Evolutionary conservation across 805 yeast genomes (phyloP).

Genomic region (Pichia scutulata): DNA sequence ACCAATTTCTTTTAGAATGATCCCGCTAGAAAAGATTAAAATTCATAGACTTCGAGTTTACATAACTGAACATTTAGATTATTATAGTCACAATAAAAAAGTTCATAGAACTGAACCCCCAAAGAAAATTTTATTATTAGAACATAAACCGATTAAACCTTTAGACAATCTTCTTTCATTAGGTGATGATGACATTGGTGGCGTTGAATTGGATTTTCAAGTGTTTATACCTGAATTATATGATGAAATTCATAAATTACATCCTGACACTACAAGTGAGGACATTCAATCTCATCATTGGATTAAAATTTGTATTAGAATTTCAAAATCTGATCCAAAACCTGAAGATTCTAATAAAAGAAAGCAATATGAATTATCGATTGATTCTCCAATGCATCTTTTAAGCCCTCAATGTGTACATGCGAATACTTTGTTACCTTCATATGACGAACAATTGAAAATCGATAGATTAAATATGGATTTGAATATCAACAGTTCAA

Average conservation of each 20-base stretch:
- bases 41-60: conserved; percentile 81
- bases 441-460: conserved; percentile 38
- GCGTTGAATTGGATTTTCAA: conserved; percentile 78
- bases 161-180: conserved; percentile 39
- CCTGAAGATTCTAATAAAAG: conserved; percentile 43
- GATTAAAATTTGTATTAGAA: conserved; percentile 81
- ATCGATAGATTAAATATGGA: conserved; percentile 5
- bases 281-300: conserved; percentile 90
- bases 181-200: conserved; percentile 46
- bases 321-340: conserved; percentile 58
- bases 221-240: conserved; percentile 73
- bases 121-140: conserved; percentile 70
- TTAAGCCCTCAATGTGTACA: conserved; percentile 72
- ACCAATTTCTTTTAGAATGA: conserved; percentile 76
- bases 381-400: conserved; percentile 89
- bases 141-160: conserved; percentile 59
- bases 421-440: conserved; percentile 70
- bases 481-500: neutral
- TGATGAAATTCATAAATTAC: conserved; percentile 48
- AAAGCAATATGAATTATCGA: conserved; percentile 89
- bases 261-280: conserved; percentile 78
- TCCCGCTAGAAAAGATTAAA: conserved; percentile 81
- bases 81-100: conserved; percentile 75
- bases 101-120: conserved; percentile 92
- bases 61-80: conserved; percentile 84